phyloP scores from a whole-genome alignment of 495 filamentous ascomycete genomes.

The Hyaloscypha bicolor region DNA sequence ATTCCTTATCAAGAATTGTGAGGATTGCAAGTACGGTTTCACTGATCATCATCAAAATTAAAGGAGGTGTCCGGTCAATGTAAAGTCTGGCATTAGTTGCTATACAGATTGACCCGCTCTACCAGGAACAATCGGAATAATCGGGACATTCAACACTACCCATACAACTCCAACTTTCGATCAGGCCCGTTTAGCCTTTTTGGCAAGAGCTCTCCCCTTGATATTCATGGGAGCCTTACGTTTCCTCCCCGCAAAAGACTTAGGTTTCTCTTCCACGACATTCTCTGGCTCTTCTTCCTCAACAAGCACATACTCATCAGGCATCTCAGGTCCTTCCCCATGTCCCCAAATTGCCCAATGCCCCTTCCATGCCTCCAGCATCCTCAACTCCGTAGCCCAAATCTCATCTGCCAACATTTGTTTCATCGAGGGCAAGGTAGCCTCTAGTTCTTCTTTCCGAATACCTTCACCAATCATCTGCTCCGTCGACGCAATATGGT shows the following conservation, averaged over 20 bases:
- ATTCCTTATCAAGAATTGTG: no score
- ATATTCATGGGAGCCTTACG: not conserved
- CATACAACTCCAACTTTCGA: not conserved
- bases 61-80: not conserved
- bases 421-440: not conserved
- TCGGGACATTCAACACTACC: no score
- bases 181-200: not conserved
- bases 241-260: not conserved
- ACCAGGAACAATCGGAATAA: no score
- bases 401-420: not conserved
- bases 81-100: not conserved
- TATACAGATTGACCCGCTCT: not conserved
- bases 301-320: not conserved
- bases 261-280: not conserved
- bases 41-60: not conserved
- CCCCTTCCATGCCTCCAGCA: conserved; percentile 19
- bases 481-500: not conserved
- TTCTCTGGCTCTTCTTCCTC: not conserved
- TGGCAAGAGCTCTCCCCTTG: not conserved
- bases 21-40: not conserved
- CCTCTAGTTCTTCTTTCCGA: not conserved
- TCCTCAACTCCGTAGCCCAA: conserved; percentile 13
- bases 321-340: conserved; percentile 10
- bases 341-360: conserved; percentile 29
- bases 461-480: not conserved